Base-by-base conservation (phyloP, 768 basidiomycete genomes). In the Lyophyllum shimeji region DNA sequence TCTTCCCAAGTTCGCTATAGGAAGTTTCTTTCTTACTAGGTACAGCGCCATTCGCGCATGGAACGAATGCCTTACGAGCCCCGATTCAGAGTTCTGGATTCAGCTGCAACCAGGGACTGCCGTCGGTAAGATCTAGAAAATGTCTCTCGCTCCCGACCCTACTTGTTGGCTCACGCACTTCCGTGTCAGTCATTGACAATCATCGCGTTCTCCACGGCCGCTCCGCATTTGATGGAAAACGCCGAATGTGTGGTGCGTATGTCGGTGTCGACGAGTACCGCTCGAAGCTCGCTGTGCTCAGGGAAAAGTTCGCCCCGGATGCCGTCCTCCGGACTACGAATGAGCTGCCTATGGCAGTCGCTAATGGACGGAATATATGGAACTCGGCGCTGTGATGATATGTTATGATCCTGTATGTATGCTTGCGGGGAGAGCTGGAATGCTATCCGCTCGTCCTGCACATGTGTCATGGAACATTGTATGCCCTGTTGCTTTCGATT, bases 221-320 rank as follows among this genome's bases (percentile, higher is more conserved):
- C n/a, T 93, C 94, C 0, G 82, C 86, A 1, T 98, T 97, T 67
- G 80, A 83, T 12, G 96, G 96, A 11, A 83, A 84, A 69, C 83
- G 96, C 2, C 82, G 91, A 1, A 93, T 99, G 85, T 98, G 96
- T 65, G 96, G 96, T 2, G 97, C 96, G 0, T 99, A 99, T 68
- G 82, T 98, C 55, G 91, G 92, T 0, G 76, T 82, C 12, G 96
- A 99, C 68, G 97, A 99, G 67, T 98, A 87, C 68, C 79, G 81
- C 37, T 95, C 93, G 0, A 87, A 87, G 61, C 74, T 96, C 11
- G 78, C 81, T 1, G 86, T 89, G 12, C 74, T 92, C 7, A 71
- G 67, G 31, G 88, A 90, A 69, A 79, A 76, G 57, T 89, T 85
- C 57, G 71, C 73, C 2, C 67, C 75, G 20, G 69, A 72, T 53